A percentile compares a stretch with the other conserved stretches of the same genome.
Evolutionary conservation across 768 basidiomycete species (phyloP).

Genomic region (Auricularia sp.): DNA sequence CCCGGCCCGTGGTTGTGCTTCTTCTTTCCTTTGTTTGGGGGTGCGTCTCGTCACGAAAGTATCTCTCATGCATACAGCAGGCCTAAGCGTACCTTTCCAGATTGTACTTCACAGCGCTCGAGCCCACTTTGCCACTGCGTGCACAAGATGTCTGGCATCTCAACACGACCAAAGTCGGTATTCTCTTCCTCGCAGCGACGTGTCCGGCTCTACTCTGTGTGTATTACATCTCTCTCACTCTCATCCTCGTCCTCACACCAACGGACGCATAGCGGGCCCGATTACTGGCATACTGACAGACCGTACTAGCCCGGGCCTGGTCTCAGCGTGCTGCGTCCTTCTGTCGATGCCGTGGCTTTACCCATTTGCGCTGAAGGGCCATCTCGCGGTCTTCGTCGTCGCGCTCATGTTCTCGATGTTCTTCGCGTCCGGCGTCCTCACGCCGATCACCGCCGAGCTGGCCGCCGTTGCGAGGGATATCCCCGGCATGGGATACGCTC

Average conservation of each 20-base stretch:
- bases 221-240: conserved; percentile 11
- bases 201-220: conserved; percentile 57
- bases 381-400: conserved; percentile 40
- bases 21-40: not conserved
- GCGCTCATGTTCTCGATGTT: conserved; percentile 45
- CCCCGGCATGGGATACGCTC: conserved; percentile 63
- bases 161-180: conserved; percentile 42
- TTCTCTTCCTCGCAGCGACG: conserved; percentile 58
- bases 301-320: conserved; percentile 44
- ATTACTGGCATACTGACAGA: conserved; percentile 53
- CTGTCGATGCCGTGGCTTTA: conserved; percentile 58
- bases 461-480: conserved; percentile 47
- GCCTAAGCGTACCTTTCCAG: conserved; percentile 18
- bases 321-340: conserved; percentile 37
- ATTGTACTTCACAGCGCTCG: conserved; percentile 38
- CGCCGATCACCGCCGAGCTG: conserved; percentile 58
- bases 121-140: conserved; percentile 50
- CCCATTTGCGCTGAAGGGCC: conserved; percentile 37
- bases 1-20: not conserved
- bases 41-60: not conserved
- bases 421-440: conserved; percentile 47
- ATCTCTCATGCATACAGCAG: no score
- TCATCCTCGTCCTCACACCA: conserved; percentile 32
- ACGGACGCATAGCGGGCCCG: conserved; percentile 16
- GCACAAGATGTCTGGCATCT: conserved; percentile 41